phyloP scores from a whole-genome alignment of 31 red algal genomes.

The Pterothamnion heteromorphum region DNA sequence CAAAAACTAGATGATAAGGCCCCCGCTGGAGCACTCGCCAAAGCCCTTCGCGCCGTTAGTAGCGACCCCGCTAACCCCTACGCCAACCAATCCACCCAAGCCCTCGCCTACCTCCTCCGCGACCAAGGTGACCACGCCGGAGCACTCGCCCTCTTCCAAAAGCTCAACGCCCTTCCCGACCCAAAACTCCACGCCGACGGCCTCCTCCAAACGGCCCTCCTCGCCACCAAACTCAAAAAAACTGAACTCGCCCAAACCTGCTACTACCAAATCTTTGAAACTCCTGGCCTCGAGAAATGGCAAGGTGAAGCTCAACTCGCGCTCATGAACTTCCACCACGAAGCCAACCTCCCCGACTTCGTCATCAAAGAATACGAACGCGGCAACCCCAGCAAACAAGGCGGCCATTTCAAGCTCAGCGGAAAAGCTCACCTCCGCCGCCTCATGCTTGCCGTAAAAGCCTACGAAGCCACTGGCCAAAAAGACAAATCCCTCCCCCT shows the following conservation, averaged over 20 bases:
- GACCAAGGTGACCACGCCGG: neutral
- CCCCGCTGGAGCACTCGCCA: neutral
- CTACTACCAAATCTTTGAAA: neutral
- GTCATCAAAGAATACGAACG: too few species aligned
- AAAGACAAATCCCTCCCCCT: too few species aligned
- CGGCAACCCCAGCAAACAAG: too few species aligned
- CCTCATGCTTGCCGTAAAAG: too few species aligned
- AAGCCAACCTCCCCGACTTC: too few species aligned
- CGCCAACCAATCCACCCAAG: too few species aligned
- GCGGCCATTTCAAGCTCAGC: too few species aligned
- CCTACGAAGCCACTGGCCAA: too few species aligned
- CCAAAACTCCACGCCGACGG: conserved; percentile 6
- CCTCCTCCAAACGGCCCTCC: neutral
- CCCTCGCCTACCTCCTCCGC: too few species aligned
- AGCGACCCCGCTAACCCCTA: too few species aligned
- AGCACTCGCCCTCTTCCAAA: neutral
- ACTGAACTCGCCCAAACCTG: conserved; percentile 3
- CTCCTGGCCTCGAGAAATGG: neutral
- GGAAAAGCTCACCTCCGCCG: too few species aligned
- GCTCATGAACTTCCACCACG: conserved; percentile 29
- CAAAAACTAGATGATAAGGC: neutral
- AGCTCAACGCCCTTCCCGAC: neutral
- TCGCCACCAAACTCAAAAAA: neutral
- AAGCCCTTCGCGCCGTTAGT: neutral
- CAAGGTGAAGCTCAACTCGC: neutral